These are phyloP conservation scores for Apocynum venetum DNA, from an alignment of 257 asterid genomes.

Conservation along the genomic window DNA sequence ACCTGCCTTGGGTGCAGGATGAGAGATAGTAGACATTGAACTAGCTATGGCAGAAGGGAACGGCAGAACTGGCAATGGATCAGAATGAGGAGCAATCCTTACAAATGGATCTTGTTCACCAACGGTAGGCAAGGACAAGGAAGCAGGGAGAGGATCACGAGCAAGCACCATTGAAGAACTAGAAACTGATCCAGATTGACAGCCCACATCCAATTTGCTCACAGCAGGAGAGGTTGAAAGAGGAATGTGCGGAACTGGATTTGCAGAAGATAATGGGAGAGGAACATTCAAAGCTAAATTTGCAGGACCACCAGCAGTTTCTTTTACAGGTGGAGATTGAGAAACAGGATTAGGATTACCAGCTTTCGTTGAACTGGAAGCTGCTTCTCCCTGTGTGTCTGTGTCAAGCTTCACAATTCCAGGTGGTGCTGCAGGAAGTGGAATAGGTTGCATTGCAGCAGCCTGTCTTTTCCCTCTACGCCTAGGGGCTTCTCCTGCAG, in stretches of 20 bases:
- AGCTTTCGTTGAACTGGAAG: constrained; percentile 25
- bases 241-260: constrained; percentile 13
- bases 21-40: constrained; percentile 31
- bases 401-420: constrained; percentile 16
- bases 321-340: constrained; percentile 28
- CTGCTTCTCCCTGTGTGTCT: constrained; percentile 32
- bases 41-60: constrained; percentile 32
- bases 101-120: constrained; percentile 33
- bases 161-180: constrained; percentile 16
- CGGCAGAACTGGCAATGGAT: constrained; percentile 27
- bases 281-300: constrained; percentile 25
- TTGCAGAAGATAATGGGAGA: constrained; percentile 15
- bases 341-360: constrained; percentile 30
- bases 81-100: constrained; percentile 35
- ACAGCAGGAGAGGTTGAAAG: constrained; percentile 14
- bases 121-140: constrained; percentile 30
- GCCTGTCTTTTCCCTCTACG: constrained; percentile 71
- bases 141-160: constrained; percentile 19
- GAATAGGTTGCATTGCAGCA: constrained; percentile 30
- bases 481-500: constrained; percentile 64
- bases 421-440: constrained; percentile 20
- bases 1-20: constrained; percentile 47
- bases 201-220: constrained; percentile 24
- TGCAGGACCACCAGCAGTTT: constrained; percentile 21
- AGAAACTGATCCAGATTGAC: constrained; percentile 27